Evolutionary conservation across 768 basidiomycete genomes (phyloP).

Genomic region (Collybia sp.): DNA sequence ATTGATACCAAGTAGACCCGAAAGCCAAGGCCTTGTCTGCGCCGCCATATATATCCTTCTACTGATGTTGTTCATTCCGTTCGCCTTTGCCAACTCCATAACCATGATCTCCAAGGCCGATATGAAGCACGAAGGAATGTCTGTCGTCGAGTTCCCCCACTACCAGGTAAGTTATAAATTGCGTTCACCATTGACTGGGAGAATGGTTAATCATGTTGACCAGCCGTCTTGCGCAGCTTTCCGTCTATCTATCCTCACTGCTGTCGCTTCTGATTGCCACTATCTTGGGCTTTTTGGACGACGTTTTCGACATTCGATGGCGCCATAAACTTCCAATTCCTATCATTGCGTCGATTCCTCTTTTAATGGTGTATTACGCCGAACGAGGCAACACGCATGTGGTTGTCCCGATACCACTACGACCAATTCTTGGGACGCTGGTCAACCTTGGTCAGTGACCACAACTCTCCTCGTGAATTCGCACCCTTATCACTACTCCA

Average conservation of each 20-base stretch:
- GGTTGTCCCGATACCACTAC: slow-evolving; percentile 83
- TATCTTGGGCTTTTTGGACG: slow-evolving; percentile 92
- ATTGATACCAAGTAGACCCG: slow-evolving; percentile 60
- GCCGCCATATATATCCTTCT: slow-evolving; percentile 85
- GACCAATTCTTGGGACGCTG: slow-evolving; percentile 67
- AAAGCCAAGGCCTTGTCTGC: slow-evolving; percentile 89
- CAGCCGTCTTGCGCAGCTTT: slow-evolving; percentile 44
- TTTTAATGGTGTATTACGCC: slow-evolving; percentile 95
- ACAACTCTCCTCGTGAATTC: neutral
- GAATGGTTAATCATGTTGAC: too few species aligned
- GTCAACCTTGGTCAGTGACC: slow-evolving; percentile 76
- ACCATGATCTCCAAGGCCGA: slow-evolving; percentile 36
- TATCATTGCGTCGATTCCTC: slow-evolving; percentile 90
- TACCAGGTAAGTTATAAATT: slow-evolving; percentile 54
- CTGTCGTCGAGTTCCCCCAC: slow-evolving; percentile 69
- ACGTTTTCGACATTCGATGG: slow-evolving; percentile 98
- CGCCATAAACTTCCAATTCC: slow-evolving; percentile 97
- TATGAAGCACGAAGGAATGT: slow-evolving; percentile 54
- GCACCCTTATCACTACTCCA: slow-evolving; percentile 21
- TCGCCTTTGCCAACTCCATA: slow-evolving; percentile 81
- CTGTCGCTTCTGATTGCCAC: slow-evolving; percentile 92
- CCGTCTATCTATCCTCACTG: slow-evolving; percentile 89
- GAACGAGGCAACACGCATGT: slow-evolving; percentile 92
- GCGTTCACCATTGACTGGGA: too few species aligned
- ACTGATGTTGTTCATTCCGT: slow-evolving; percentile 91